phyloP scores from a whole-genome alignment of 805 yeast species.

The Wickerhamomyces canadensis region DNA sequence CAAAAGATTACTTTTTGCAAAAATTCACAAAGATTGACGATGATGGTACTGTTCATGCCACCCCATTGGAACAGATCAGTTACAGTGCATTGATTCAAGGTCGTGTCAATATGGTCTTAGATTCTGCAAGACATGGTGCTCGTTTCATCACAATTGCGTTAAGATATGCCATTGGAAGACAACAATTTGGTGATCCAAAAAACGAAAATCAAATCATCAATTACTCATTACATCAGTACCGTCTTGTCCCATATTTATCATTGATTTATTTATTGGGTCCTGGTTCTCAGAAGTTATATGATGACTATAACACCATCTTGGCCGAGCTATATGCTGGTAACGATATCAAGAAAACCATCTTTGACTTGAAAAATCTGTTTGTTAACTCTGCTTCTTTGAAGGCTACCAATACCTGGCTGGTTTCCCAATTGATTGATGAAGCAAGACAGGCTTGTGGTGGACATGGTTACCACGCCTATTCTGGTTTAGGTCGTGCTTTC shows the following conservation, averaged over 20 bases:
- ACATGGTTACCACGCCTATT: constrained; percentile 91
- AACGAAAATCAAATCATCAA: constrained; percentile 73
- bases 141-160: constrained; percentile 78
- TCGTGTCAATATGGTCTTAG: constrained; percentile 83
- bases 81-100: constrained; percentile 87
- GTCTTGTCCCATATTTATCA: constrained; percentile 81
- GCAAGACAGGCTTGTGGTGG: constrained; percentile 95
- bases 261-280: constrained; percentile 71
- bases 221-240: constrained; percentile 84
- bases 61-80: constrained; percentile 82
- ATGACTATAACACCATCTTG: constrained; percentile 44
- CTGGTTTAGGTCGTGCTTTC: constrained; percentile 85
- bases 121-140: constrained; percentile 75
- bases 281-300: constrained; percentile 58
- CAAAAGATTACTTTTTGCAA: constrained; percentile 76
- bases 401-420: constrained; percentile 85
- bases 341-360: constrained; percentile 46
- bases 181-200: constrained; percentile 57
- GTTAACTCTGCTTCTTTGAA: constrained; percentile 83
- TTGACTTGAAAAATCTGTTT: constrained; percentile 69
- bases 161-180: constrained; percentile 56
- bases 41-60: constrained; percentile 59
- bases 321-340: constrained; percentile 44
- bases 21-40: constrained; percentile 67
- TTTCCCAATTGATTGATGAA: constrained; percentile 77